Evolutionary conservation across 2,329 filamentous ascomycete species (phyloP).

Genomic region (Diaporthe eres): DNA sequence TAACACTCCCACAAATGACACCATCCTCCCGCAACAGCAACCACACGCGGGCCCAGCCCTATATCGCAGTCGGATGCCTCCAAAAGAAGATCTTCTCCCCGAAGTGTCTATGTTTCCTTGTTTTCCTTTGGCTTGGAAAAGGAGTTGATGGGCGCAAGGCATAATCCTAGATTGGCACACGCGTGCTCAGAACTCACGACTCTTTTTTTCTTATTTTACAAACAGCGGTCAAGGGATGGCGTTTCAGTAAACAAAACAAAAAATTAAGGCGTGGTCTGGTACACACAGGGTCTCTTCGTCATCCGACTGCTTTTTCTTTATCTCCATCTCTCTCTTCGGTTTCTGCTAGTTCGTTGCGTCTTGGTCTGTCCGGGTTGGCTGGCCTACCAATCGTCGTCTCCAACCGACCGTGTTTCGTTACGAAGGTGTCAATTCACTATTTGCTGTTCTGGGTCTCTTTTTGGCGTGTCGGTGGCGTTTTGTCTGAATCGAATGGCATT

Average conservation of each 20-base stretch:
- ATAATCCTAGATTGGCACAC: constrained; percentile 11
- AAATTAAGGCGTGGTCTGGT: constrained; percentile 5
- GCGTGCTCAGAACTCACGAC: not conserved
- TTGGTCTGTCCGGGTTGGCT: constrained; percentile 6
- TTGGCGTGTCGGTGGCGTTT: not conserved
- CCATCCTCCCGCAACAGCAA: constrained; percentile 1
- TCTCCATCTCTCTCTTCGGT: not conserved
- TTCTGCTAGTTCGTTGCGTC: not conserved
- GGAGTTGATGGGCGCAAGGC: constrained; percentile 19
- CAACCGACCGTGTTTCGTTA: constrained; percentile 1
- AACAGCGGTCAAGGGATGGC: constrained; percentile 27
- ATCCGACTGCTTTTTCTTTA: constrained; percentile 6
- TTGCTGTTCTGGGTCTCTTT: not conserved
- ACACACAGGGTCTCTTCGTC: constrained; percentile 16
- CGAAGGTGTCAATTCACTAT: not conserved
- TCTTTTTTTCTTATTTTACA: not conserved
- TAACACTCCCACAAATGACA: constrained; percentile 10
- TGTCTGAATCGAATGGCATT: not conserved
- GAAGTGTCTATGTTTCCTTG: not conserved
- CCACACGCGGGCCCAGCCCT: constrained; percentile 1
- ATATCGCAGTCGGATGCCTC: not conserved
- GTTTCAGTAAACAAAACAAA: constrained; percentile 33
- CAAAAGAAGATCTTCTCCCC: not conserved
- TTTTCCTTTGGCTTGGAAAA: not conserved
- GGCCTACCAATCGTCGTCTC: not conserved